A percentile compares a stretch with the other conserved stretches of the same genome.
Conservation (phyloP, 305 asterid genomes). For the Fraxinus albicans region DNA sequence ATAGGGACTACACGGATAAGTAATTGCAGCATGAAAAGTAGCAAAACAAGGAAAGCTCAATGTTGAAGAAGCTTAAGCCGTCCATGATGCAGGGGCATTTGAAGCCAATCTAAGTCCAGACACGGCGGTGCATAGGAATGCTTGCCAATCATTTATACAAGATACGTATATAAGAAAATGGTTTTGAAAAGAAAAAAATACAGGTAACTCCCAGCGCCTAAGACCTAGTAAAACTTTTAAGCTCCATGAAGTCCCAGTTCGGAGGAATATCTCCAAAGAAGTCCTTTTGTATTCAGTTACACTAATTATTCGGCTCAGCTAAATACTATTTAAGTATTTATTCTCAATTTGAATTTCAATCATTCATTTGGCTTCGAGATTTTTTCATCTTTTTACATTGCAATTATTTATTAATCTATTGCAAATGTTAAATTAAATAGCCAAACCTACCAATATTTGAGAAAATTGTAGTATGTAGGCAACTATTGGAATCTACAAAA, state of each 20-base stretch:
- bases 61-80: neutral
- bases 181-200: neutral
- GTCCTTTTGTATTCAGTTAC: neutral
- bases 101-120: neutral
- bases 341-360: neutral
- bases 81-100: neutral
- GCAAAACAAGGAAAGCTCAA: constrained; percentile 1
- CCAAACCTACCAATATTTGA: neutral
- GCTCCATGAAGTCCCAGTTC: neutral
- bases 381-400: neutral
- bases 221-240: neutral
- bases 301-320: neutral
- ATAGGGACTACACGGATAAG: neutral
- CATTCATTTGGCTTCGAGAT: neutral
- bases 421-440: neutral
- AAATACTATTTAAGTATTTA: neutral
- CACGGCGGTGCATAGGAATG: neutral
- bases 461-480: neutral
- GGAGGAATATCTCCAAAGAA: neutral
- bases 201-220: neutral
- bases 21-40: constrained; percentile 1
- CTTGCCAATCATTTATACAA: neutral
- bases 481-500: neutral
- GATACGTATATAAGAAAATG: neutral
- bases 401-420: neutral